Percentiles rank a stretch among this genome's conserved stretches.
Evolutionary conservation across 129 eudicot genomes (phyloP).

Genomic region (Centrapalus pauciflorus): DNA sequence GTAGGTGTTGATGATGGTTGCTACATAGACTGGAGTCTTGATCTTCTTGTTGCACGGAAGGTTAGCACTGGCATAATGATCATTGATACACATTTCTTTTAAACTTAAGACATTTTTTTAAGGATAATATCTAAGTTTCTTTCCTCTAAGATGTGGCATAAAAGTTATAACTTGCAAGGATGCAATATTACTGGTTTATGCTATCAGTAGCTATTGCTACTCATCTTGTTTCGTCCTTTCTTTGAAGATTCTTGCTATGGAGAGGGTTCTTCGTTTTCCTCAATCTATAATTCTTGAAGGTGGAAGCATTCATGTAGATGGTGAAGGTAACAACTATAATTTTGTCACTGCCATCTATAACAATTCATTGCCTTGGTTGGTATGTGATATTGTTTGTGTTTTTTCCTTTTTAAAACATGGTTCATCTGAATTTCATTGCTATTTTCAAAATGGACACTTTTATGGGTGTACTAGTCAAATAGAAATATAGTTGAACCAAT

Average conservation of each 20-base stretch:
- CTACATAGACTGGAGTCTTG: slow-evolving; percentile 80
- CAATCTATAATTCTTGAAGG: slow-evolving; percentile 93
- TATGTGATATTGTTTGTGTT: background rate
- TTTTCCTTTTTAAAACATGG: background rate
- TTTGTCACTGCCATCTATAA: background rate
- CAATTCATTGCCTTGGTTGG: background rate
- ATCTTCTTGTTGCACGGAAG: slow-evolving; percentile 86
- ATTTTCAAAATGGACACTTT: background rate
- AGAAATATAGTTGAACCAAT: background rate
- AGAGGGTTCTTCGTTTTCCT: slow-evolving; percentile 64
- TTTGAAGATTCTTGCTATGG: slow-evolving; percentile 60
- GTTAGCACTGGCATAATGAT: slow-evolving; percentile 31
- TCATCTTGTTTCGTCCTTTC: background rate
- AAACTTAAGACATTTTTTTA: background rate
- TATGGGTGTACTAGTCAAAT: background rate
- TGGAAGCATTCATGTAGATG: slow-evolving; percentile 98
- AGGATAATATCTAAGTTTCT: background rate
- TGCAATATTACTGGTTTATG: background rate
- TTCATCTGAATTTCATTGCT: background rate
- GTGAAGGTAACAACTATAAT: slow-evolving; percentile 58
- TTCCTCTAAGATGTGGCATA: background rate
- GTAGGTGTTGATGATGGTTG: slow-evolving; percentile 82
- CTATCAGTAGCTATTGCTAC: background rate
- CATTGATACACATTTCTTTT: background rate
- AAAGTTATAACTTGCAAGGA: background rate